phyloP scores from a whole-genome alignment of 306 rosid species.

The Medicago truncatula region MtrunA17r5.0-ANR NC_053049.1:6600001-6600500 shows the following conservation, averaged over 20 bases:
- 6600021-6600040: slow-evolving; percentile 62
- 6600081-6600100: slow-evolving; percentile 39
- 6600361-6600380: slow-evolving; percentile 56
- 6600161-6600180: slow-evolving; percentile 34
- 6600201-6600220: slow-evolving; percentile 14
- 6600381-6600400: slow-evolving; percentile 66
- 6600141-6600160: slow-evolving; percentile 95
- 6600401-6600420: slow-evolving; percentile 68
- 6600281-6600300: slow-evolving; percentile 62
- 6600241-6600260: slow-evolving; percentile 64
- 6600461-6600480: slow-evolving; percentile 30
- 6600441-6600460: slow-evolving; percentile 28
- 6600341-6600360: slow-evolving; percentile 53
- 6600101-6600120: slow-evolving; percentile 55
- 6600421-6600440: slow-evolving; percentile 37
- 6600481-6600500: slow-evolving; percentile 57
- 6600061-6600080: slow-evolving; percentile 50
- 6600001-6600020: slow-evolving; percentile 62
- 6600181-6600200: slow-evolving; percentile 32
- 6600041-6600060: slow-evolving; percentile 61
- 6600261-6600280: slow-evolving; percentile 69
- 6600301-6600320: slow-evolving; percentile 58
- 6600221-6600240: slow-evolving; percentile 1
- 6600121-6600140: slow-evolving; percentile 57
- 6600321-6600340: slow-evolving; percentile 69